phyloP scores from a whole-genome alignment of 129 eudicot species.

The Centrapalus pauciflorus region DNA sequence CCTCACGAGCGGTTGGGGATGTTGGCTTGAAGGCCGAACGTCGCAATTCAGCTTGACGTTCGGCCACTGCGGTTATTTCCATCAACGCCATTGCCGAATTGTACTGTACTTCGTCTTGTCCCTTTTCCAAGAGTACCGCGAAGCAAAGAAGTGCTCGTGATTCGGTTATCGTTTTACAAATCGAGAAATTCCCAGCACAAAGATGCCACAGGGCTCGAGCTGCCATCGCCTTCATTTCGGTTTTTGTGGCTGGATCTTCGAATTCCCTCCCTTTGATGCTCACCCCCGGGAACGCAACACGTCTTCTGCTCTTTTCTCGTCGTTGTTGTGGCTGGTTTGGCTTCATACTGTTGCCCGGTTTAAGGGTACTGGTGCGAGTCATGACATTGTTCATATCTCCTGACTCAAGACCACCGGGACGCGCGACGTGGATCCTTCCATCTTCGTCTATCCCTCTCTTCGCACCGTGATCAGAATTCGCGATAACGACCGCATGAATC shows the following conservation, averaged over 20 bases:
- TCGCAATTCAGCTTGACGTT: conserved; percentile 44
- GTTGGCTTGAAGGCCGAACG: conserved; percentile 68
- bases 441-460: conserved; percentile 7
- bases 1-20: conserved; percentile 55
- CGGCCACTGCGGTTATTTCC: conserved; percentile 67
- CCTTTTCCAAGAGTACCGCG: conserved; percentile 57
- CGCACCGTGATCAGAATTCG: conserved; percentile 13
- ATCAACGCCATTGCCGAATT: conserved; percentile 59
- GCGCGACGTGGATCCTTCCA: conserved; percentile 23
- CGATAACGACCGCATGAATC: conserved; percentile 34
- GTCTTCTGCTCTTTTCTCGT: conserved; percentile 23
- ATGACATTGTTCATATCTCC: conserved; percentile 32
- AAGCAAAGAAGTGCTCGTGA: conserved; percentile 68
- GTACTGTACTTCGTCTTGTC: conserved; percentile 51
- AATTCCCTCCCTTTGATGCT: conserved; percentile 62
- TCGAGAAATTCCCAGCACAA: conserved; percentile 42
- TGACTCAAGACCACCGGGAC: conserved; percentile 17
- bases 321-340: conserved; percentile 11
- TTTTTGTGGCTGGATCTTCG: conserved; percentile 55
- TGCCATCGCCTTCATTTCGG: conserved; percentile 74
- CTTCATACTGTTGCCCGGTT: not conserved
- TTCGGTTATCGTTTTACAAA: conserved; percentile 54
- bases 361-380: conserved; percentile 23
- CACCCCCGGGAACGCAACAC: conserved; percentile 40
- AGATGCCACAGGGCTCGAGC: conserved; percentile 64